A percentile compares a stretch with the other conserved stretches of the same genome.
phyloP scores from a whole-genome alignment of 768 basidiomycete species.

The Lentinula sp. region DNA sequence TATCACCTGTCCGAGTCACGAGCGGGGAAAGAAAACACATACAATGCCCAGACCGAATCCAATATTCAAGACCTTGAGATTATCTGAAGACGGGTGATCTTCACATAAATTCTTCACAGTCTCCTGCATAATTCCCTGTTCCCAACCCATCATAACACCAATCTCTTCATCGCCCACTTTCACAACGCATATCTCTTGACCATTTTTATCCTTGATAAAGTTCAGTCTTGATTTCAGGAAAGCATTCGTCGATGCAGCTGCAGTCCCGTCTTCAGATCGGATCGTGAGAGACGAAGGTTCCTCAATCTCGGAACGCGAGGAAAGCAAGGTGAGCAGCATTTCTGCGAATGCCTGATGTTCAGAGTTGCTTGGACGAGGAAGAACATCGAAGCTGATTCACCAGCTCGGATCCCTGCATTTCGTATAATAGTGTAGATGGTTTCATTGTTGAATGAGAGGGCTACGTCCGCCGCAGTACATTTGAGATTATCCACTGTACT shows the following conservation, averaged over 20 bases:
- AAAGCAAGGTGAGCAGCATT: conserved; percentile 61
- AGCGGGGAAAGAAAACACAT: conserved; percentile 19
- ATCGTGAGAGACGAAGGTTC: conserved; percentile 32
- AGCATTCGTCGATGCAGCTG: conserved; percentile 54
- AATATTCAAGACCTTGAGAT: conserved; percentile 75
- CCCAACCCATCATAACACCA: conserved; percentile 99
- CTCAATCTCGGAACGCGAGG: conserved; percentile 35
- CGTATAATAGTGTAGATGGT: conserved; percentile 72
- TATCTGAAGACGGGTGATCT: conserved; percentile 39
- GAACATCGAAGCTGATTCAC: conserved; percentile 34
- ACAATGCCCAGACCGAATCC: conserved; percentile 95
- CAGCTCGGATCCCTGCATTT: conserved; percentile 90
- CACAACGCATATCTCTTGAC: conserved; percentile 80
- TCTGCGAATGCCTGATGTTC: conserved; percentile 34
- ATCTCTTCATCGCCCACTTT: conserved; percentile 65
- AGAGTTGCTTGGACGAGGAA: conserved; percentile 1
- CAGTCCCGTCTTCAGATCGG: conserved; percentile 45
- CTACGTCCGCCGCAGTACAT: conserved; percentile 86
- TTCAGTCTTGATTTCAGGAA: conserved; percentile 69
- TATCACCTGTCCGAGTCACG: background rate
- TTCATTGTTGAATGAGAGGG: conserved; percentile 77
- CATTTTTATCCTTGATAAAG: conserved; percentile 63
- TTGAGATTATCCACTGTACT: conserved; percentile 65
- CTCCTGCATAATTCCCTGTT: conserved; percentile 76
- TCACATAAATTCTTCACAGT: conserved; percentile 65